These are phyloP conservation scores for Trypanosoma grayi DNA, from an alignment of 208 protist species.

Conservation along the genomic window DNA sequence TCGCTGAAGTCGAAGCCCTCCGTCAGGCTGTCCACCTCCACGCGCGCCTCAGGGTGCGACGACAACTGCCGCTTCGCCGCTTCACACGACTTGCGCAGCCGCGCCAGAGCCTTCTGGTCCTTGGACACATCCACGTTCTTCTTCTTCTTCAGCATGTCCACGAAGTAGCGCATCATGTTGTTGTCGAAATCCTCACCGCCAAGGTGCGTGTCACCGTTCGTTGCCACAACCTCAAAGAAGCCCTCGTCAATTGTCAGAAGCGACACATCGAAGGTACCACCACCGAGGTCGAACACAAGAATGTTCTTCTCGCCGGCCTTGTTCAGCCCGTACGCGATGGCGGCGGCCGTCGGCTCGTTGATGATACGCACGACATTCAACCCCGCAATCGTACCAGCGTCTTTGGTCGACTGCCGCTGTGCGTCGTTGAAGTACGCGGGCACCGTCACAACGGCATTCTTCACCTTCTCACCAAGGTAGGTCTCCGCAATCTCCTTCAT, in stretches of 20 bases:
- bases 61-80: conserved; percentile 79
- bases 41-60: conserved; percentile 79
- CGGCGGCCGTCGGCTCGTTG: conserved; percentile 99
- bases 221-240: conserved; percentile 99
- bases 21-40: conserved; percentile 98
- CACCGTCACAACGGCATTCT: conserved; percentile 97
- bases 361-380: conserved; percentile 99
- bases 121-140: conserved; percentile 55
- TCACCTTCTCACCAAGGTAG: conserved; percentile 93
- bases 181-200: conserved; percentile 99
- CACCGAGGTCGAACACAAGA: conserved; percentile 98
- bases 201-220: conserved; percentile 99
- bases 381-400: conserved; percentile 97
- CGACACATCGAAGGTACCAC: conserved; percentile 99
- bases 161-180: conserved; percentile 97
- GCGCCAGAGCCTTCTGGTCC: conserved; percentile 64
- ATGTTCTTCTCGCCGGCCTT: conserved; percentile 91
- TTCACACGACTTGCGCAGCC: conserved; percentile 74
- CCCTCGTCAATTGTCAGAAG: conserved; percentile 98
- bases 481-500: conserved; percentile 93
- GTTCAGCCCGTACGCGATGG: conserved; percentile 99
- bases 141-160: conserved; percentile 94
- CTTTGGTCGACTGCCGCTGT: conserved; percentile 99
- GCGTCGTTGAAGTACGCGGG: conserved; percentile 99
- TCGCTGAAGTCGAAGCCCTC: conserved; percentile 98